Evolutionary conservation across 495 filamentous ascomycete species (phyloP).

Genomic region (Penicillium malachiteum): DNA sequence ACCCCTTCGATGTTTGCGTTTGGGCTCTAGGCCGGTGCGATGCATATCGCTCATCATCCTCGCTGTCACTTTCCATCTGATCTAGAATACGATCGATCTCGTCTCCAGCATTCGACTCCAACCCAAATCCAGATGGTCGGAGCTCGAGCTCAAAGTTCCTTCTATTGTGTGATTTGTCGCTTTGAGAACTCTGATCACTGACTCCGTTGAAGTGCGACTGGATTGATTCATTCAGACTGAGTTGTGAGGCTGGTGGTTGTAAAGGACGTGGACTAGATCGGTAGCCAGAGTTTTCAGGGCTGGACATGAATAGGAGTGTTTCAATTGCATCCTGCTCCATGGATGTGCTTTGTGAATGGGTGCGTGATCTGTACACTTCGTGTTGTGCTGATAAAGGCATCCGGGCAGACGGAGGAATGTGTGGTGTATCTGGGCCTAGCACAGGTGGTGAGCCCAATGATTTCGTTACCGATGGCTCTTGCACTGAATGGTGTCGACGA

Average conservation of each 20-base stretch:
- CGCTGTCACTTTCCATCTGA: conserved; percentile 50
- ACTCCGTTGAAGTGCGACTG: conserved; percentile 16
- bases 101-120: conserved; percentile 43
- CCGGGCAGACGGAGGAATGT: conserved; percentile 31
- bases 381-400: conserved; percentile 26
- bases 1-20: conserved; percentile 5
- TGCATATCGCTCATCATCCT: conserved; percentile 31
- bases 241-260: conserved; percentile 24
- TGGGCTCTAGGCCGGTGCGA: conserved; percentile 15
- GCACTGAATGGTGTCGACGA: conserved; percentile 39
- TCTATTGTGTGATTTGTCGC: conserved; percentile 11
- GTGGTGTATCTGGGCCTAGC: conserved; percentile 32
- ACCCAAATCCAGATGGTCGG: conserved; percentile 11
- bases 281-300: conserved; percentile 69
- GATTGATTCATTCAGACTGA: conserved; percentile 34
- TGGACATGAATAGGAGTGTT: conserved; percentile 82
- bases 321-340: conserved; percentile 89
- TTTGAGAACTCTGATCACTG: conserved; percentile 20
- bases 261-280: conserved; percentile 35
- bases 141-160: conserved; percentile 3
- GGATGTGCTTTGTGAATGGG: conserved; percentile 63
- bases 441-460: conserved; percentile 22
- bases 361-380: conserved; percentile 38
- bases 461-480: conserved; percentile 24
- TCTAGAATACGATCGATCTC: conserved; percentile 55